Evolutionary conservation across 305 asterid genomes (phyloP).

Genomic region (Ilex paraguariensis): DNA sequence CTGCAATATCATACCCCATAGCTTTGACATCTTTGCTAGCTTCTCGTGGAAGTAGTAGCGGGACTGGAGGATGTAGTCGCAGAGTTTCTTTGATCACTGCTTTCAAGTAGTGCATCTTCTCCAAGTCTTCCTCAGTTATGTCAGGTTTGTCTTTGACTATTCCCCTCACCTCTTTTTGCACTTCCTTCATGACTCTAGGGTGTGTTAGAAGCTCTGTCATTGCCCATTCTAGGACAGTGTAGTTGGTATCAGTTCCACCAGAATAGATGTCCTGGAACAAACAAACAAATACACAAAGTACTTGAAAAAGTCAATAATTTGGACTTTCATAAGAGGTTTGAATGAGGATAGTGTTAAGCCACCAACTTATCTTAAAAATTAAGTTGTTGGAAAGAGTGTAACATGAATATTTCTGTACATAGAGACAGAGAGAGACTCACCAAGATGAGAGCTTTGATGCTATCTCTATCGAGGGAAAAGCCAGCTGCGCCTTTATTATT

Average conservation of each 20-base stretch:
- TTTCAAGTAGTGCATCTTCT: conserved; percentile 39
- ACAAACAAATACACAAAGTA: not conserved
- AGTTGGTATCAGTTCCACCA: conserved; percentile 49
- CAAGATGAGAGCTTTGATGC: conserved; percentile 46
- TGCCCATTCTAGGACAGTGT: conserved; percentile 40
- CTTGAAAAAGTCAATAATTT: not conserved
- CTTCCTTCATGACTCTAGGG: conserved; percentile 20
- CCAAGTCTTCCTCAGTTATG: conserved; percentile 20
- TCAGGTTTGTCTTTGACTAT: conserved; percentile 7
- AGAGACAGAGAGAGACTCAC: conserved; percentile 14
- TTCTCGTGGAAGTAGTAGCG: conserved; percentile 30
- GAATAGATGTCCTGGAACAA: conserved; percentile 30
- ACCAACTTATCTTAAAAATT: too few relatives aligned
- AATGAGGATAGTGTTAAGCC: too few relatives aligned
- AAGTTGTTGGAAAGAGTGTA: too few relatives aligned
- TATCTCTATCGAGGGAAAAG: conserved; percentile 31
- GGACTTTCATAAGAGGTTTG: too few relatives aligned
- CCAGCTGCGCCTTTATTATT: conserved; percentile 14
- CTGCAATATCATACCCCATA: conserved; percentile 44
- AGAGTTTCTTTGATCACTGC: conserved; percentile 49
- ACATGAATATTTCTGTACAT: too few relatives aligned
- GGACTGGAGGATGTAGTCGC: conserved; percentile 40
- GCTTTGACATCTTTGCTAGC: conserved; percentile 28
- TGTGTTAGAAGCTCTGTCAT: conserved; percentile 46
- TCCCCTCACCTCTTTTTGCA: conserved; percentile 32